Conservation (phyloP, 2,329 filamentous ascomycete genomes). For the Arthrobotrys pseudoclavata region DNA sequence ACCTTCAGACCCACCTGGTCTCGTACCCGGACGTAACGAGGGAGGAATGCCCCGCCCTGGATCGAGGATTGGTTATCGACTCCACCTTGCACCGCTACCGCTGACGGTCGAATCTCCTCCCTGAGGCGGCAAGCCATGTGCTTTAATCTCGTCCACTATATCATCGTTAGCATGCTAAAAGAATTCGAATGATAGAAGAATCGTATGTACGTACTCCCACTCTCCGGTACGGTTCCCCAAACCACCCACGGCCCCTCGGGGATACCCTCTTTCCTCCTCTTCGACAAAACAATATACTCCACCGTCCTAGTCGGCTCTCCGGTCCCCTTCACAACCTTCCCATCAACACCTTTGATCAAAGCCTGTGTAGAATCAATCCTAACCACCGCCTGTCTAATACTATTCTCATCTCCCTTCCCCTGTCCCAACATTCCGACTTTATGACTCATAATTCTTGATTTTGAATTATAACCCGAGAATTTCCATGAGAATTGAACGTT, state of each 20-base stretch:
- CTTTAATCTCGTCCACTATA: constrained; percentile 39
- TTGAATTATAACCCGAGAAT: constrained; percentile 58
- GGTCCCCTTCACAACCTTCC: constrained; percentile 59
- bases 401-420: constrained; percentile 51
- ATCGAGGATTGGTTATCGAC: background rate
- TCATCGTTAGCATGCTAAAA: constrained; percentile 12
- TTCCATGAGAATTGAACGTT: constrained; percentile 61
- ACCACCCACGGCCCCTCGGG: constrained; percentile 61
- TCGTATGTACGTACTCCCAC: constrained; percentile 47
- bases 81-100: constrained; percentile 17
- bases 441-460: constrained; percentile 60
- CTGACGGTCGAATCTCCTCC: background rate
- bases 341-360: constrained; percentile 59
- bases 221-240: constrained; percentile 63
- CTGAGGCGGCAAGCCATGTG: constrained; percentile 9
- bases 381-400: constrained; percentile 62
- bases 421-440: constrained; percentile 44
- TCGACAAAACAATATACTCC: constrained; percentile 63
- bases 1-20: background rate
- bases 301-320: constrained; percentile 59
- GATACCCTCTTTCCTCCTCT: constrained; percentile 57
- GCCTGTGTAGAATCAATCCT: constrained; percentile 63
- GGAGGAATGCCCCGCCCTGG: too few species aligned
- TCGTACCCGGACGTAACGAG: background rate
- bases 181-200: background rate